Evolutionary conservation across 768 basidiomycete species (phyloP).

Genomic region (Rhodosporidiobolus odoratus): DNA sequence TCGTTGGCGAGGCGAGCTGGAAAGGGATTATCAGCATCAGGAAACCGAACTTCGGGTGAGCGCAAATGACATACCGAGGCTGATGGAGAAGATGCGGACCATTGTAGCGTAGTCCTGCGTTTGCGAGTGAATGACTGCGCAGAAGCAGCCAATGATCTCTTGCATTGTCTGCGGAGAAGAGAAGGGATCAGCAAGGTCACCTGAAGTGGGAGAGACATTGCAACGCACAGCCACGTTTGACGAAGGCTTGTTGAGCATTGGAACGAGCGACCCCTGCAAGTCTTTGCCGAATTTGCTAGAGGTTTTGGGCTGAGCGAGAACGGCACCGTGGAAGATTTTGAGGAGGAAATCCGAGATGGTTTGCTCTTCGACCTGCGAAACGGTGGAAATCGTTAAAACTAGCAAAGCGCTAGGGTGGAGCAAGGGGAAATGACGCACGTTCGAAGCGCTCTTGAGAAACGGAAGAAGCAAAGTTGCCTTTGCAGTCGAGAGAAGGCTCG

Average conservation of each 20-base stretch:
- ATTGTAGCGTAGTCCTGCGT: constrained; percentile 79
- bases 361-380: constrained; percentile 70
- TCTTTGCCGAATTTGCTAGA: constrained; percentile 74
- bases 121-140: constrained; percentile 71
- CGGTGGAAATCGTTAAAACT: neutral
- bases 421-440: constrained; percentile 54
- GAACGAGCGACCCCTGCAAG: constrained; percentile 70
- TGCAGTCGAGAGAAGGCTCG: constrained; percentile 71
- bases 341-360: constrained; percentile 77
- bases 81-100: constrained; percentile 58
- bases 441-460: constrained; percentile 75
- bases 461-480: constrained; percentile 82
- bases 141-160: constrained; percentile 89
- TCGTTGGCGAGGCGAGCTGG: constrained; percentile 56
- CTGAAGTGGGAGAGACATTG: neutral
- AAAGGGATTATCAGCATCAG: neutral
- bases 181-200: neutral
- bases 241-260: constrained; percentile 76
- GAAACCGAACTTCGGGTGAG: neutral
- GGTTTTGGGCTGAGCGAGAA: constrained; percentile 76
- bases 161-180: constrained; percentile 61
- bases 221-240: constrained; percentile 10
- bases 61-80: constrained; percentile 1
- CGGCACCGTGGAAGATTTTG: constrained; percentile 75
- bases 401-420: neutral